A percentile compares a stretch with the other conserved stretches of the same genome.
phyloP scores from a whole-genome alignment of 768 basidiomycete species.

The Daedaleopsis sinensis region DNA sequence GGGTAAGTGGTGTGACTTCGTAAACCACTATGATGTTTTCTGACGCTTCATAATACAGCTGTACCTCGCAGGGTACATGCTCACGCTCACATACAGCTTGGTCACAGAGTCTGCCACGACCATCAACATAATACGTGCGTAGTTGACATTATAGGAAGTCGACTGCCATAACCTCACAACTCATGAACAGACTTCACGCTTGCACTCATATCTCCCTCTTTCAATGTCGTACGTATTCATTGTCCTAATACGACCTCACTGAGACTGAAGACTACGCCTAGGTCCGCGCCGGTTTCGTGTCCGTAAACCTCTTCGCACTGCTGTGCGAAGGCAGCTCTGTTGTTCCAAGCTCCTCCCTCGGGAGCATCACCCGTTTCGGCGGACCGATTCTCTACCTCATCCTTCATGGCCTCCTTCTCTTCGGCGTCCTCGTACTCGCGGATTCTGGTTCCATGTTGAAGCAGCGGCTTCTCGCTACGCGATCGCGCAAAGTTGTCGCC shows the following conservation, averaged over 20 bases:
- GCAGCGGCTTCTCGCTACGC: constrained; percentile 27
- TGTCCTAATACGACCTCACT: too few species aligned
- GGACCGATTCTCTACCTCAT: constrained; percentile 79
- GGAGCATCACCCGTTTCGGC: constrained; percentile 62
- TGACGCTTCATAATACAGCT: constrained; percentile 40
- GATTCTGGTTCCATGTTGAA: constrained; percentile 67
- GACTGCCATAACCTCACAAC: not conserved
- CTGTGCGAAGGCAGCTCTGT: constrained; percentile 60
- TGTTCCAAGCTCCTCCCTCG: constrained; percentile 50
- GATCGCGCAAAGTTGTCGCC: too few species aligned
- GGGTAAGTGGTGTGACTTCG: constrained; percentile 47
- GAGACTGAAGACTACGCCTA: constrained; percentile 23
- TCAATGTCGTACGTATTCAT: constrained; percentile 56
- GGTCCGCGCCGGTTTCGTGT: constrained; percentile 70
- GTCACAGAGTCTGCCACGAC: constrained; percentile 52
- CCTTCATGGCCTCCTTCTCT: constrained; percentile 56
- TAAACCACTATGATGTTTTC: too few species aligned
- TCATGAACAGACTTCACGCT: constrained; percentile 64
- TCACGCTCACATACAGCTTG: constrained; percentile 74
- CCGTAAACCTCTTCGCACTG: constrained; percentile 75
- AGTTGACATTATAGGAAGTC: too few species aligned
- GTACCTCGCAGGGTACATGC: constrained; percentile 69
- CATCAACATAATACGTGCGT: constrained; percentile 62
- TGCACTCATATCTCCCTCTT: constrained; percentile 68
- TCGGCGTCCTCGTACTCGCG: constrained; percentile 67